Base-by-base conservation (phyloP, 2,329 filamentous ascomycete species). In the Cordyceps militaris region DNA sequence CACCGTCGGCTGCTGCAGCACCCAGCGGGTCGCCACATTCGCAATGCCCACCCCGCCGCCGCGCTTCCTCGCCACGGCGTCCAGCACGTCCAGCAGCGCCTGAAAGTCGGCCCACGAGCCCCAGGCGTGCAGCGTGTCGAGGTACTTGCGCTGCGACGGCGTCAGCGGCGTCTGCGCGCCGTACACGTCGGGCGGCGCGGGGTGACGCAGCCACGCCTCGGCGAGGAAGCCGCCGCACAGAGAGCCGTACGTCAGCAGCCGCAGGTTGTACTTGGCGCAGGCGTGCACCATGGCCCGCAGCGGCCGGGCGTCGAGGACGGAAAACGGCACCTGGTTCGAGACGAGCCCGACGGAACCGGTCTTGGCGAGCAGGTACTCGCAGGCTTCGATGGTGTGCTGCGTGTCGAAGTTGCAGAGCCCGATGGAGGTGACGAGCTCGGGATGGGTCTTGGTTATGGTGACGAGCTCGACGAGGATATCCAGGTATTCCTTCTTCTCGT, bases 41-140 rank as follows among this genome's bases (percentile, higher is more conserved):
- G 76, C 71, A 19, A 79, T 67, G 1, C 69, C 67, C 1, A 76
- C 34, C 4, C 34, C 34, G 13, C 30, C 73, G 0, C 61, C 49
- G 59, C 79, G 68, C 48, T 73, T 76, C n/a, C 59, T 59, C 0
- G 72, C 74, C n/a, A 79, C 70, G 0, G 34, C 42, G 3, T 65
- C 63, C 16, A 80, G 66, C 4, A 67, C 66, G 7, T 49, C 28
- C 3, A 80, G 64, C 1, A 80, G 63, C 6, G 68, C 65, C 63
- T 80, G 78, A 61, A 79, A 79, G 0, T 75, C 65, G 0, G 49
- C 36, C 78, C 78, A 81, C 2, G 73, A 72, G 32, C 77, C 78
- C 69, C 77, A 78, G 21, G 72, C 70, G n/a, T 53, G 43, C 40
- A 68, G 63, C 56, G 65, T 63, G 49, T 65, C 66, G 51, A 63